A percentile compares a stretch with the other conserved stretches of the same genome.
These are phyloP conservation scores for Anthracocystis setariae DNA, from an alignment of 1,284 basidiomycete species.

Conservation along the genomic window DNA sequence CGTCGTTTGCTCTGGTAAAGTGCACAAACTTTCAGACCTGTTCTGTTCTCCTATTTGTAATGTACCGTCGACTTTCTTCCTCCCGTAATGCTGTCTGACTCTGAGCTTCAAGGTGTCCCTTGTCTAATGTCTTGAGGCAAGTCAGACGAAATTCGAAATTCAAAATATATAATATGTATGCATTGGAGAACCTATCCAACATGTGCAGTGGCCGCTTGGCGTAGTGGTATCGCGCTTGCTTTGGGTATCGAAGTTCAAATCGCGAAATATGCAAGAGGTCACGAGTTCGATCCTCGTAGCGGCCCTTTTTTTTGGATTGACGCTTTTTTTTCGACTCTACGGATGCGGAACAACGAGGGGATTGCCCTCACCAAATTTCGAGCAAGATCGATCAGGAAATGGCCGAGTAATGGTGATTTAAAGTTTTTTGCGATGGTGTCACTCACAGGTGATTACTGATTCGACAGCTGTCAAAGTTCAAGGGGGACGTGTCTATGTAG, in stretches of 20 bases:
- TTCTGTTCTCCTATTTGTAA: not conserved
- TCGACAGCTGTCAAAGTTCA: too few relatives aligned
- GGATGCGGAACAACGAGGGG: conserved; percentile 3
- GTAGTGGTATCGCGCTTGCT: conserved; percentile 57
- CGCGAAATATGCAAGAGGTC: conserved; percentile 46
- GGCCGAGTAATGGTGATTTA: conserved; percentile 6
- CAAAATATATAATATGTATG: too few relatives aligned
- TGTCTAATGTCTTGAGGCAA: too few relatives aligned
- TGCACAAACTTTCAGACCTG: not conserved
- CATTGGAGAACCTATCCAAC: not conserved
- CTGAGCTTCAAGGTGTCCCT: not conserved
- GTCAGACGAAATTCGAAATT: too few relatives aligned
- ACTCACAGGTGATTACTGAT: too few relatives aligned
- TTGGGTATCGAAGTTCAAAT: conserved; percentile 16
- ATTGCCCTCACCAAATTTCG: not conserved
- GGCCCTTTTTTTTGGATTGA: conserved; percentile 17
- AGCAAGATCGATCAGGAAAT: conserved; percentile 1
- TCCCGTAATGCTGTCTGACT: not conserved
- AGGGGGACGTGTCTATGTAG: too few relatives aligned
- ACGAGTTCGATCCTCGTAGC: conserved; percentile 58
- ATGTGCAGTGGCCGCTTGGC: conserved; percentile 44
- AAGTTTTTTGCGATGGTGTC: conserved; percentile 12
- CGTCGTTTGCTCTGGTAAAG: conserved; percentile 51
- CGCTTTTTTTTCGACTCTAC: conserved; percentile 24
- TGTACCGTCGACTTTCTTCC: not conserved